Percentiles rank a stretch among this genome's conserved stretches.
Evolutionary conservation across 2,329 filamentous ascomycete species (phyloP).

Genomic region (Verticillium tricorpus): DNA sequence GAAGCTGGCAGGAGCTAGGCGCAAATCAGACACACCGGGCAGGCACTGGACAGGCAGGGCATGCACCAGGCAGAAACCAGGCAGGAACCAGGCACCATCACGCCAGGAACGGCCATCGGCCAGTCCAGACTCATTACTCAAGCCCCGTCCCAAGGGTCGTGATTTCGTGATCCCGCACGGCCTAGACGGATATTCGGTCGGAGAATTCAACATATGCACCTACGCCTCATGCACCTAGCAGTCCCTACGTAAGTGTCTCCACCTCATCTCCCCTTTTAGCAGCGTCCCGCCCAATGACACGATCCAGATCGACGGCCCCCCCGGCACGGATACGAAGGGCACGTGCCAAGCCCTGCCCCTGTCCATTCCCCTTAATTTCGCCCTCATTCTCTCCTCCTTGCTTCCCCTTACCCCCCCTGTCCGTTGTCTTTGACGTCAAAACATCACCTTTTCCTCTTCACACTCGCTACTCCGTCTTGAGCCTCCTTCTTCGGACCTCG

Average conservation of each 20-base stretch:
- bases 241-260: neutral
- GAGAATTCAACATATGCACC: neutral
- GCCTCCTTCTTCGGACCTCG: neutral
- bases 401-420: neutral
- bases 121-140: neutral
- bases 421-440: neutral
- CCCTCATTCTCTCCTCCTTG: neutral
- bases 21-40: neutral
- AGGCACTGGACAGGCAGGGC: neutral
- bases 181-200: neutral
- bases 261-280: neutral
- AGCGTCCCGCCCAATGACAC: neutral
- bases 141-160: neutral
- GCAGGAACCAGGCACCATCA: neutral
- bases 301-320: neutral
- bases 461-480: neutral
- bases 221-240: neutral
- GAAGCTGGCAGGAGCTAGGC: neutral
- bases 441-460: neutral
- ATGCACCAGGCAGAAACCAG: neutral
- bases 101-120: neutral
- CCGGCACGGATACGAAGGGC: neutral
- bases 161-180: neutral
- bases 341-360: neutral
- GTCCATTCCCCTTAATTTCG: neutral